Evolutionary conservation across 2,329 filamentous ascomycete species (phyloP), one percentile per base, ranked within the genome.

Genomic region (Cadophora sp.): DNA sequence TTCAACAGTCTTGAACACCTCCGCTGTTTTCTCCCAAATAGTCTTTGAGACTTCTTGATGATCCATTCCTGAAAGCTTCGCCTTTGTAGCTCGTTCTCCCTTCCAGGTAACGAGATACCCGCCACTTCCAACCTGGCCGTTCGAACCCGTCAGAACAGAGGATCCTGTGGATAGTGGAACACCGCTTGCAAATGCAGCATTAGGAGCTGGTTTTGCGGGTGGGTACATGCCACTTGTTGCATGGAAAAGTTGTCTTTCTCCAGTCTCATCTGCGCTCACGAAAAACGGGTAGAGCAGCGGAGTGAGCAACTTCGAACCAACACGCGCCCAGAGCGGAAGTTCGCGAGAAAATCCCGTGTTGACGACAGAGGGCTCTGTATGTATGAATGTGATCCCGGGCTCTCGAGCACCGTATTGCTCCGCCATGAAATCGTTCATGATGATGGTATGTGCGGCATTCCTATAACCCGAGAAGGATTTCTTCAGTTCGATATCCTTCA

Each of bases 291-390:
- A 58, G 4, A 74, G 11, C 11, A 74, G 11, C 6, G 71, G 68
- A 14, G 36, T 65, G 7, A 70, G 33, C 6, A 66, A 27, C 30
- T 72, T 73, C 16, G 69, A 2, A 16, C 41, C 50, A 4, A 36
- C 53, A n/a, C 72, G 60, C 11, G 66, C 71, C 68, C 66, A 74
- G 11, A 68, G 20, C 2, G 73, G 73, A 11, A 75, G 33, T 24
- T 74, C 77, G 62, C 81, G 79, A 14, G 76, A 74, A 51, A 83
- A 76, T 1, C 79, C 80, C 0, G 82, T 83, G 61, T 82, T 80
- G 47, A 86, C 83, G 18, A 79, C 74, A 3, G 82, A 81, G 0
- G 84, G 83, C 64, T 78, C 83, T 2, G 80, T 78, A 64, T 87
- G 85, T 20, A 83, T 72, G 73, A 86, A 87, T 1, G 79, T 80